These are phyloP conservation scores for Trichothecium sympodiale DNA, from an alignment of 2,329 filamentous ascomycete species.

Conservation along the genomic window DNA sequence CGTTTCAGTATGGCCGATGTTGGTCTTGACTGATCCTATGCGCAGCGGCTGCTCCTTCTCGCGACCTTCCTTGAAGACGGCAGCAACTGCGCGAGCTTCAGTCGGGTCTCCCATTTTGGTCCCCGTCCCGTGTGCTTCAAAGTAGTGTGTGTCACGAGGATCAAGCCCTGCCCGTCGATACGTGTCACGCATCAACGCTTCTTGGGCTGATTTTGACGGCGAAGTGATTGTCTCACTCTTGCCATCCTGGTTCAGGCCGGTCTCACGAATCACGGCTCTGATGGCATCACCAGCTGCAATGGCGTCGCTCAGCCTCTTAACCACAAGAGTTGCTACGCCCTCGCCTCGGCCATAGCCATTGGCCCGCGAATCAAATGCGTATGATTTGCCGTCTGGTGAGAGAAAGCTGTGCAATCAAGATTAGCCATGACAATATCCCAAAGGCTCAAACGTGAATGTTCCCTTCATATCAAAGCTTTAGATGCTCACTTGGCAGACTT, in stretches of 20 bases:
- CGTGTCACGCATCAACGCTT: slow-evolving; percentile 22
- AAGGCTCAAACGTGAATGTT: too few relatives aligned
- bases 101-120: slow-evolving; percentile 44
- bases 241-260: slow-evolving; percentile 45
- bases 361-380: not conserved
- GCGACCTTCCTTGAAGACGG: slow-evolving; percentile 28
- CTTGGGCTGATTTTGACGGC: slow-evolving; percentile 39
- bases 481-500: too few relatives aligned
- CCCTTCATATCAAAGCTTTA: too few relatives aligned
- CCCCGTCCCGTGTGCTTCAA: slow-evolving; percentile 46
- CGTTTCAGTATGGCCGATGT: slow-evolving; percentile 38
- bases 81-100: slow-evolving; percentile 37
- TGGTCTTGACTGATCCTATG: slow-evolving; percentile 10
- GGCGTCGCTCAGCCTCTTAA: slow-evolving; percentile 47
- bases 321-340: slow-evolving; percentile 40
- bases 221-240: slow-evolving; percentile 40
- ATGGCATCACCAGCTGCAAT: slow-evolving; percentile 43
- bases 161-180: slow-evolving; percentile 20
- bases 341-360: slow-evolving; percentile 51
- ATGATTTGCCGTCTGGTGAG: not conserved
- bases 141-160: slow-evolving; percentile 17
- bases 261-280: slow-evolving; percentile 34
- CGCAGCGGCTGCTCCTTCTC: slow-evolving; percentile 18
- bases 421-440: too few relatives aligned
- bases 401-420: not conserved